These are phyloP conservation scores for Pleurozium schreberi DNA, from an alignment of 225 moss, liverwort and hornwort genomes.

Conservation along the genomic window DNA sequence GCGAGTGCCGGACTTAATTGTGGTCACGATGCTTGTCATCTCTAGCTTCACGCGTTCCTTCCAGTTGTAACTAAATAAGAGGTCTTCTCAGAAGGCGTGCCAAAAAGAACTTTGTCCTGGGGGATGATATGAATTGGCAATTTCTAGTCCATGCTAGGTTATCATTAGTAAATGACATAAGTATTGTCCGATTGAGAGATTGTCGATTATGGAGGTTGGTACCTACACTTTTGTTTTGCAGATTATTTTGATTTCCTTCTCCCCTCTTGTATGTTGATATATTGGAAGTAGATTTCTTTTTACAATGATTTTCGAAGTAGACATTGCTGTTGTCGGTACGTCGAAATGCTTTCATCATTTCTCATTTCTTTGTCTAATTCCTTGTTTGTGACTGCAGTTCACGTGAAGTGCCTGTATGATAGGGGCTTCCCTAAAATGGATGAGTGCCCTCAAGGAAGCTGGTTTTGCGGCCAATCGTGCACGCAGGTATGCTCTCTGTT, in stretches of 20 bases:
- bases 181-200: neutral
- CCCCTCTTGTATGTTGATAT: neutral
- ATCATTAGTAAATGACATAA: neutral
- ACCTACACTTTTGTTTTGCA: neutral
- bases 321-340: neutral
- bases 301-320: neutral
- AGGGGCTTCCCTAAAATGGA: slow-evolving; percentile 58
- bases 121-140: neutral
- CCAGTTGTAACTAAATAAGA: neutral
- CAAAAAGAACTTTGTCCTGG: neutral
- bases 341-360: neutral
- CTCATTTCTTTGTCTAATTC: neutral
- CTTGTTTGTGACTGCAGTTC: slow-evolving; percentile 44
- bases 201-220: neutral
- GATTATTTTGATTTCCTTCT: neutral
- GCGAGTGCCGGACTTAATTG: neutral
- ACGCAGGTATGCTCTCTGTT: slow-evolving; percentile 33
- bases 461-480: slow-evolving; percentile 75
- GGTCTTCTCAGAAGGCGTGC: neutral
- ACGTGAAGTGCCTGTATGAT: slow-evolving; percentile 79
- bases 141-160: neutral
- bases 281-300: neutral
- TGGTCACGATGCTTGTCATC: neutral
- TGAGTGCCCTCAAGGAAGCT: slow-evolving; percentile 56
- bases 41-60: neutral